phyloP scores from a whole-genome alignment of 164 flowering plant species.

The Stephania yunnanensis region DNA sequence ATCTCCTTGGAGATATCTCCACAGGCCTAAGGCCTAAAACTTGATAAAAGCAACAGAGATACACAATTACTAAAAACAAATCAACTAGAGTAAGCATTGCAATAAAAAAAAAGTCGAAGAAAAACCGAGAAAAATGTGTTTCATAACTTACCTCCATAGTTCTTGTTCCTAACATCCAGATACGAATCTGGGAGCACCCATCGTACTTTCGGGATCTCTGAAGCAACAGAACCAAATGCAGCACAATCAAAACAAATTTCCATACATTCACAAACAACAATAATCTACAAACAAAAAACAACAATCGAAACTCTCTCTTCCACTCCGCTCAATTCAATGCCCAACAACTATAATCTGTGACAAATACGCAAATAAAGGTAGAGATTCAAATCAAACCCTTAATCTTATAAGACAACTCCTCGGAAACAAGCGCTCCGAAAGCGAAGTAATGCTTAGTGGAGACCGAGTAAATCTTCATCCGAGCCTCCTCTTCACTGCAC shows the following conservation, averaged over 20 bases:
- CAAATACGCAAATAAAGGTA: neutral
- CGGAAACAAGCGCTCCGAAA: conserved; percentile 31
- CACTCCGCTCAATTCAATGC: no score
- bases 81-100: neutral
- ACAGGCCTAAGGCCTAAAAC: neutral
- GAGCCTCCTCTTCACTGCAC: conserved; percentile 37
- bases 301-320: neutral
- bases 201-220: conserved; percentile 34
- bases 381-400: conserved; percentile 17
- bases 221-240: neutral
- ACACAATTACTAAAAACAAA: neutral
- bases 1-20: no score
- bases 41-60: neutral
- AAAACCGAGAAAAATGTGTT: neutral
- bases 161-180: conserved; percentile 33
- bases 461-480: conserved; percentile 34
- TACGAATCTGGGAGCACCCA: conserved; percentile 53
- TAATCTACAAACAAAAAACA: no score
- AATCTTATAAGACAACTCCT: conserved; percentile 33
- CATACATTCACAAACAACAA: no score
- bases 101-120: neutral
- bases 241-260: neutral
- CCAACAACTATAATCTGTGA: neutral
- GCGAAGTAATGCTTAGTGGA: conserved; percentile 40
- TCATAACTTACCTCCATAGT: conserved; percentile 30